phyloP scores from a whole-genome alignment of 257 asterid species.

The Ehretia macrophylla region DNA sequence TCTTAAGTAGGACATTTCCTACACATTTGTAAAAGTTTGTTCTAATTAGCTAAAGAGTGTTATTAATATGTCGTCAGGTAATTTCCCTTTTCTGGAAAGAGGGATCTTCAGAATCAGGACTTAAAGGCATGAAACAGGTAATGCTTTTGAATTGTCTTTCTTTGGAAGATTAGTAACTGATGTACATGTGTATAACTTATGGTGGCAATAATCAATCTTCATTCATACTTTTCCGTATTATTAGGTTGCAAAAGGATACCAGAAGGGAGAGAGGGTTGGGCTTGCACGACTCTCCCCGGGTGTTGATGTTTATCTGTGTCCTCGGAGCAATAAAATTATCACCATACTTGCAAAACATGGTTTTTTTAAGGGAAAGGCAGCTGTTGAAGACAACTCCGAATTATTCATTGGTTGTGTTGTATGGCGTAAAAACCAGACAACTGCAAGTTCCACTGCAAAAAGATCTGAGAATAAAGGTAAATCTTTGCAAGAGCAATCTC shows the following conservation, averaged over 20 bases:
- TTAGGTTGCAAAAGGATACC: slow-evolving; percentile 22
- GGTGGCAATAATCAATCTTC: background rate
- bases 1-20: background rate
- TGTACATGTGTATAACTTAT: background rate
- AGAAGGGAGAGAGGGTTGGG: slow-evolving; percentile 19
- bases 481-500: slow-evolving; percentile 7
- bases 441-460: slow-evolving; percentile 6
- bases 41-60: too few species aligned
- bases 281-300: slow-evolving; percentile 19
- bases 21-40: too few species aligned
- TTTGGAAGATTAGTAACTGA: background rate
- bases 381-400: slow-evolving; percentile 16
- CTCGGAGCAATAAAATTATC: slow-evolving; percentile 22
- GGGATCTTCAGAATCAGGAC: slow-evolving; percentile 21
- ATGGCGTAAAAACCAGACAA: slow-evolving; percentile 19
- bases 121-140: slow-evolving; percentile 24
- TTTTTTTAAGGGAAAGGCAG: slow-evolving; percentile 16
- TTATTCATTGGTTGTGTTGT: slow-evolving; percentile 31
- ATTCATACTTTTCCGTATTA: background rate
- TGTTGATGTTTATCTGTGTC: slow-evolving; percentile 24
- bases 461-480: slow-evolving; percentile 1
- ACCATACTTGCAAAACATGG: slow-evolving; percentile 24
- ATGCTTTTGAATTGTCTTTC: background rate
- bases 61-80: slow-evolving; percentile 17
- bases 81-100: slow-evolving; percentile 23